phyloP scores from a whole-genome alignment of 768 basidiomycete species.

The Termitomyces sp. region DNA sequence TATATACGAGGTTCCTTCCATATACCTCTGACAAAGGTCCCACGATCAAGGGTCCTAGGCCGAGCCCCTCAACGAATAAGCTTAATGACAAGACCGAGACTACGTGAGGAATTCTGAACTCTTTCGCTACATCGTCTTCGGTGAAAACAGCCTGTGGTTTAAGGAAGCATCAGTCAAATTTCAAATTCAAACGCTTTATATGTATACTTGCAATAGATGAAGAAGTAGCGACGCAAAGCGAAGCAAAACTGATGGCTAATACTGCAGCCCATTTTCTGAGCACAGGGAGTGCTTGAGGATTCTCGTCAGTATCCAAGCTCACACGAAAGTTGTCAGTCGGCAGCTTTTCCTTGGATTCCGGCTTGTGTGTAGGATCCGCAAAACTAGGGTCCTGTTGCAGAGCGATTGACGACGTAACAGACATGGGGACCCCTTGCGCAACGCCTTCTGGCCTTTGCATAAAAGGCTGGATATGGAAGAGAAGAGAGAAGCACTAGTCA shows the following conservation, averaged over 20 bases:
- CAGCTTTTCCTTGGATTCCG: background rate
- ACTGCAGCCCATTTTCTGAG: constrained; percentile 46
- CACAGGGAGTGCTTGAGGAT: constrained; percentile 35
- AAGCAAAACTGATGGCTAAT: constrained; percentile 38
- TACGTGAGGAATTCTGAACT: constrained; percentile 41
- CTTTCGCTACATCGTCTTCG: constrained; percentile 49
- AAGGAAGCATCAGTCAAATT: background rate
- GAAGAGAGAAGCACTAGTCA: constrained; percentile 3
- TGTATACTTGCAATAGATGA: constrained; percentile 47
- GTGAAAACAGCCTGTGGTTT: constrained; percentile 51
- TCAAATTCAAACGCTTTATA: background rate
- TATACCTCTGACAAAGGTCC: constrained; percentile 54
- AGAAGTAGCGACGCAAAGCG: constrained; percentile 48
- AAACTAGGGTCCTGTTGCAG: background rate
- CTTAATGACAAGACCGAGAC: constrained; percentile 52
- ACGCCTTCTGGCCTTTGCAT: background rate
- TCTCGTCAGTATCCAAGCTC: constrained; percentile 32
- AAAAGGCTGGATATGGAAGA: constrained; percentile 4
- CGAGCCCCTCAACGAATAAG: constrained; percentile 56
- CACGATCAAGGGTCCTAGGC: constrained; percentile 49
- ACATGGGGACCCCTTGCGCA: background rate
- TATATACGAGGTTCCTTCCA: constrained; percentile 63
- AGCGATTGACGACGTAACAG: constrained; percentile 9
- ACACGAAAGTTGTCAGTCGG: constrained; percentile 24
- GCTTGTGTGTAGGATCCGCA: background rate